A percentile compares a stretch with the other conserved stretches of the same genome.
phyloP scores from a whole-genome alignment of 306 rosid species.

The Acacia confusa region DNA sequence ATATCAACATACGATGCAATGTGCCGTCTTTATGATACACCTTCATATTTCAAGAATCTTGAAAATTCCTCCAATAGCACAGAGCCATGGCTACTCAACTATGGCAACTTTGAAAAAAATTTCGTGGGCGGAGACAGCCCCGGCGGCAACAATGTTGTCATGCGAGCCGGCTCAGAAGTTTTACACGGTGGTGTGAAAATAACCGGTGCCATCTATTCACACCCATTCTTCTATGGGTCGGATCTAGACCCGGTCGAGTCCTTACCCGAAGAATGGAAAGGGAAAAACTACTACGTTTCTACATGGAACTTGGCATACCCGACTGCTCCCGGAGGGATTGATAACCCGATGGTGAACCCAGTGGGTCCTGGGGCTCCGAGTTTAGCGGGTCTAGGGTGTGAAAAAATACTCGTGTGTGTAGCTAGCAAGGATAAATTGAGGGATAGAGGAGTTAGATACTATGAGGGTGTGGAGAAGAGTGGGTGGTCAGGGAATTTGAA shows the following conservation, averaged over 20 bases:
- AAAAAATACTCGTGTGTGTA: slow-evolving; percentile 34
- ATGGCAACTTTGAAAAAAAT: slow-evolving; percentile 20
- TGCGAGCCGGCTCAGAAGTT: slow-evolving; percentile 35
- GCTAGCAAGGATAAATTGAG: slow-evolving; percentile 38
- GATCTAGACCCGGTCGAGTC: neutral
- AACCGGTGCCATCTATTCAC: slow-evolving; percentile 26
- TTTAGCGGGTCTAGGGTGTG: slow-evolving; percentile 47
- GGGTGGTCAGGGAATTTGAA: slow-evolving; percentile 44
- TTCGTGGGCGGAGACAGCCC: slow-evolving; percentile 46
- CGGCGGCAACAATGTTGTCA: slow-evolving; percentile 38
- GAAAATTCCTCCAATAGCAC: neutral
- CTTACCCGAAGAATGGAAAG: neutral
- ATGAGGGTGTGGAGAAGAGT: slow-evolving; percentile 32
- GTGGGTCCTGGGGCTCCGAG: slow-evolving; percentile 36
- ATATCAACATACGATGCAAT: neutral
- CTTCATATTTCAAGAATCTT: neutral
- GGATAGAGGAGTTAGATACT: slow-evolving; percentile 36
- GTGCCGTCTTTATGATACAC: neutral
- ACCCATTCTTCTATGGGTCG: slow-evolving; percentile 36
- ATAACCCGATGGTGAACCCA: slow-evolving; percentile 36
- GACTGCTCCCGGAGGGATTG: slow-evolving; percentile 6
- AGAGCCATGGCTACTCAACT: slow-evolving; percentile 41
- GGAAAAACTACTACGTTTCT: neutral
- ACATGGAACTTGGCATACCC: slow-evolving; percentile 34
- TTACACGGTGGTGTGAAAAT: slow-evolving; percentile 26